These are phyloP conservation scores for Trametes gibbosa DNA, from an alignment of 768 basidiomycete species.

Conservation along the genomic window DNA sequence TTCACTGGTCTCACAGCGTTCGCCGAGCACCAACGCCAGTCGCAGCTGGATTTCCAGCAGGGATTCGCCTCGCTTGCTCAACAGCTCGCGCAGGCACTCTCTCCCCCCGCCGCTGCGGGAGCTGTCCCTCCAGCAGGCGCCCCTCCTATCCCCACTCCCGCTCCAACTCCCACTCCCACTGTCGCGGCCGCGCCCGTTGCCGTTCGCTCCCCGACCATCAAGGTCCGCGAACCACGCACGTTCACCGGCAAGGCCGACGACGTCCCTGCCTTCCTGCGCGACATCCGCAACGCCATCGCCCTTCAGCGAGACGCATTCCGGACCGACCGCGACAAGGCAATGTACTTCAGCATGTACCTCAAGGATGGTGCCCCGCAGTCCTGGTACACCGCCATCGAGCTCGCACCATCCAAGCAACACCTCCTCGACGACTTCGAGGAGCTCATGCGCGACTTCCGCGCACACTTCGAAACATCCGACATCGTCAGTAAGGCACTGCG, in stretches of 20 bases:
- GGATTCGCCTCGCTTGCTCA: no score
- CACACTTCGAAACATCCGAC: constrained; percentile 1
- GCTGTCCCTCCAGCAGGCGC: no score
- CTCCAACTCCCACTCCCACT: no score
- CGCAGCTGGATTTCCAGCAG: no score
- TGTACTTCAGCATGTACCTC: not conserved
- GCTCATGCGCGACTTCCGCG: not conserved
- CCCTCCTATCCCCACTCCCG: no score
- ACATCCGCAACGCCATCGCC: not conserved
- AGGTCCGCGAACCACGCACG: not conserved
- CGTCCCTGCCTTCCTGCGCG: constrained; percentile 1
- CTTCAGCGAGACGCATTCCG: not conserved
- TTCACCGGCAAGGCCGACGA: constrained; percentile 1
- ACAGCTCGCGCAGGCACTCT: no score
- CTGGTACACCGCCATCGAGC: not conserved
- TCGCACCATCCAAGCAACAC: not conserved
- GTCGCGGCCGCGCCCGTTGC: no score
- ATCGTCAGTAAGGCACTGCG: not conserved
- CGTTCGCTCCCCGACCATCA: no score
- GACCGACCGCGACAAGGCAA: constrained; percentile 4
- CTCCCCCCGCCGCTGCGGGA: no score
- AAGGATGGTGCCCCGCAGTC: constrained; percentile 1
- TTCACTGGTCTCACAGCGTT: no score
- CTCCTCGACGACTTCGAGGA: not conserved
- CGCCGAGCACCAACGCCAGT: no score